Conservation (phyloP, 306 rosid genomes). For the Gastrolobium bilobum region DNA sequence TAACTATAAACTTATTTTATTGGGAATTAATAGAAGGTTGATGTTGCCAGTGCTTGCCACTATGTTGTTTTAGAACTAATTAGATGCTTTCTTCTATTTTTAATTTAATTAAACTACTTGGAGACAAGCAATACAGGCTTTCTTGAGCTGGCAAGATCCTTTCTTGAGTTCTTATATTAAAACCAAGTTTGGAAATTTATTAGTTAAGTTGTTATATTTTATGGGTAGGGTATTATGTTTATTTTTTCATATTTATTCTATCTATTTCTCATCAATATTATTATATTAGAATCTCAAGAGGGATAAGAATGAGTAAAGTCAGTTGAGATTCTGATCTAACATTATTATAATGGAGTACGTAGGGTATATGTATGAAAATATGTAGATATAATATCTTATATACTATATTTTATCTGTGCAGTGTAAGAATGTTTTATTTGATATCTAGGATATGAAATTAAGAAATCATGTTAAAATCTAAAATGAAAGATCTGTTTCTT, state of each 20-base stretch:
- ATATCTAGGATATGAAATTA: too few relatives aligned
- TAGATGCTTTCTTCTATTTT: neutral
- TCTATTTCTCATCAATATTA: too few relatives aligned
- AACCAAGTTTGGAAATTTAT: neutral
- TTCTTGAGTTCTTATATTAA: neutral
- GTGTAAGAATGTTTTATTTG: too few relatives aligned
- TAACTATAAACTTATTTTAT: neutral
- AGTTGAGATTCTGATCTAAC: too few relatives aligned
- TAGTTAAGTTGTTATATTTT: neutral
- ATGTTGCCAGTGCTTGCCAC: neutral
- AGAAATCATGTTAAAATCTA: neutral
- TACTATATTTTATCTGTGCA: too few relatives aligned
- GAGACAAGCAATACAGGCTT: conserved; percentile 35
- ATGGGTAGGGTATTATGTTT: too few relatives aligned
- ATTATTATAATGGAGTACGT: too few relatives aligned
- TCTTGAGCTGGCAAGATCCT: conserved; percentile 45
- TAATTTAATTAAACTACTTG: neutral
- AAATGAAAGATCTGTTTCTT: neutral
- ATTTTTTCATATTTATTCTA: too few relatives aligned
- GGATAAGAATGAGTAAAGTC: too few relatives aligned
- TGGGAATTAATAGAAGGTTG: neutral
- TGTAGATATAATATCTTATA: too few relatives aligned
- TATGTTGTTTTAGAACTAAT: neutral
- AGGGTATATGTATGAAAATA: too few relatives aligned
- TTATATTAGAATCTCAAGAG: too few relatives aligned